Base-by-base conservation (phyloP, 2,329 filamentous ascomycete species). In the Colletotrichum noveboracense region DNA sequence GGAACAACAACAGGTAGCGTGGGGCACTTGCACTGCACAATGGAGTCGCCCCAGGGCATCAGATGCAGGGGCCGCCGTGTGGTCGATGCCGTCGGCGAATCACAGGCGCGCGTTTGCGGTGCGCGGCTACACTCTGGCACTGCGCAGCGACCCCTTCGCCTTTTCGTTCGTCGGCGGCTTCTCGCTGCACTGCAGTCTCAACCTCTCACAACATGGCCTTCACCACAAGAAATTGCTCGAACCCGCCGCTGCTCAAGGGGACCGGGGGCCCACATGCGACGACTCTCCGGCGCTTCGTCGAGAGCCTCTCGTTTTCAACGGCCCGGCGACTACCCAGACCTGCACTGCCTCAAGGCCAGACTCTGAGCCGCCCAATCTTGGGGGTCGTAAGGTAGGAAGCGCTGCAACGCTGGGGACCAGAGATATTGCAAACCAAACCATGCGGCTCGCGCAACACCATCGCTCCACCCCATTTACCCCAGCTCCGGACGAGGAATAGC, bases 221-320 rank as follows among this genome's bases (percentile, higher is more conserved):
- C 10, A 26, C 60, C 43, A 34, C 18, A 18, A 30, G 36, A 65
- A 61, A 61, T 48, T 34, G 18, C 43, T 26, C 38, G 12, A 66
- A 66, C 21, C 26, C 16, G 26, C 16, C 38, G 34, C 30, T 30
- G 26, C 9, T 24, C 34, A 8, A 36, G 34, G 34, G 14, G 21
- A 48, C n/a, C 30, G 68, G 36, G 60, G 18, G 9, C 13, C 65
- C 70, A 38, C 70, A 26, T 58, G 55, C 36, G n/a, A 38, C 34
- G n/a, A 58, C 65, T 74, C 79, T 79, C 79, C 79, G 78, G 82
- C 80, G 81, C 81, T 78, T 81, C 79, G 77, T 58, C 77, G 71
- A 82, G 70, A 79, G 77, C 83, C 83, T 83, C 82, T 84, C 81
- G 60, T 83, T 82, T 76, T 26, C 61, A 65, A 72, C 28, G 71